Conservation (phyloP, 2,329 filamentous ascomycete genomes). For the Colletotrichum limetticola region DNA sequence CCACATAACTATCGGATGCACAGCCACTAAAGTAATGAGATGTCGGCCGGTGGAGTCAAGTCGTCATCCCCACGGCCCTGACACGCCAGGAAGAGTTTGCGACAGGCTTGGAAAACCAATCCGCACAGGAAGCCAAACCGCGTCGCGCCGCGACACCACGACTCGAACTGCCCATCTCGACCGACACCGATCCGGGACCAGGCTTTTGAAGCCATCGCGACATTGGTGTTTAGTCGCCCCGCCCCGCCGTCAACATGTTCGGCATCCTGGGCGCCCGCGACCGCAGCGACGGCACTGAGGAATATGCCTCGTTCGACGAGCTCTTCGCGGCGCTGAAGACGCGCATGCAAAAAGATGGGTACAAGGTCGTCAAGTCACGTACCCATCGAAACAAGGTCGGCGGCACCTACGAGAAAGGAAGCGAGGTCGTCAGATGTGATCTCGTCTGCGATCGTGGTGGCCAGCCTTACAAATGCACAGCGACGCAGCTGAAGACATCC, state of each 20-base stretch:
- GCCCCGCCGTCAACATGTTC: slow-evolving; percentile 48
- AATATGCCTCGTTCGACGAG: slow-evolving; percentile 53
- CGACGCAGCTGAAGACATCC: slow-evolving; percentile 56
- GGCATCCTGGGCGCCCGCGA: slow-evolving; percentile 54
- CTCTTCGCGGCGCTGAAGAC: slow-evolving; percentile 52
- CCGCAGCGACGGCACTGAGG: slow-evolving; percentile 43
- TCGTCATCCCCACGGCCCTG: slow-evolving; percentile 17
- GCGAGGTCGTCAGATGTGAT: slow-evolving; percentile 56
- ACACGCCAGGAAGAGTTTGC: slow-evolving; percentile 35
- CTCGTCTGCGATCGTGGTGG: slow-evolving; percentile 58
- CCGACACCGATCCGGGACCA: slow-evolving; percentile 1
- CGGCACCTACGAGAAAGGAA: slow-evolving; percentile 52
- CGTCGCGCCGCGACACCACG: slow-evolving; percentile 39
- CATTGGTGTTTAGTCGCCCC: slow-evolving; percentile 5
- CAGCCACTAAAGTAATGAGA: slow-evolving; percentile 23
- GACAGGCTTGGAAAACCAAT: slow-evolving; percentile 36
- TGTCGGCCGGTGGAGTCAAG: slow-evolving; percentile 26
- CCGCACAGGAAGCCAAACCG: slow-evolving; percentile 34
- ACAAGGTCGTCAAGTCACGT: slow-evolving; percentile 57
- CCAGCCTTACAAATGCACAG: slow-evolving; percentile 54
- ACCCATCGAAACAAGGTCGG: slow-evolving; percentile 54
- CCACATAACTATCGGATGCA: neutral
- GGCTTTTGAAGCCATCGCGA: slow-evolving; percentile 22
- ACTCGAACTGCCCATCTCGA: slow-evolving; percentile 32
- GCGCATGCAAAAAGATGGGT: slow-evolving; percentile 56